Conservation (phyloP, 805 yeast species). For the Candida pseudofarinosa region DNA sequence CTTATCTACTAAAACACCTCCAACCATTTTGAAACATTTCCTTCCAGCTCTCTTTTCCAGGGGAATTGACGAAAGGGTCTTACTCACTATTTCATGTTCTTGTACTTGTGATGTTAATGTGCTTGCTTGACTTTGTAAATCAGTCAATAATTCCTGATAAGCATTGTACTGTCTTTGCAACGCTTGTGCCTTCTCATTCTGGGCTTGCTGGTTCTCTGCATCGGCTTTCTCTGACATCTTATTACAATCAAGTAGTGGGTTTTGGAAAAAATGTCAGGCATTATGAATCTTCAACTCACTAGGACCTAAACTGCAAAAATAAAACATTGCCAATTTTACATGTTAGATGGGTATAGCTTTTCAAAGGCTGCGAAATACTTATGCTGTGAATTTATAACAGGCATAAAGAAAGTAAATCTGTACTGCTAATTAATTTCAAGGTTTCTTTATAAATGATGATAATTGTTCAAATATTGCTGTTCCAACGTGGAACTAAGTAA, state of each 20-base stretch:
- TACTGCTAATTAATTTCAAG: too few species aligned
- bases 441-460: too few species aligned
- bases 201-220: constrained; percentile 12
- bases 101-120: constrained; percentile 32
- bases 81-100: constrained; percentile 40
- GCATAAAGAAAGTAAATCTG: too few species aligned
- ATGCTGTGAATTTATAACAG: too few species aligned
- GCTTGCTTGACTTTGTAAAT: constrained; percentile 36
- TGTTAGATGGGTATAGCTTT: too few species aligned
- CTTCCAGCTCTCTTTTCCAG: constrained; percentile 45
- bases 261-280: too few species aligned
- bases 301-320: not conserved
- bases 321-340: too few species aligned
- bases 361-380: too few species aligned
- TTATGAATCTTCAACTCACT: too few species aligned
- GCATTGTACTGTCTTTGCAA: constrained; percentile 40
- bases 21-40: constrained; percentile 88
- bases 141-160: constrained; percentile 35
- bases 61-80: constrained; percentile 32
- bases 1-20: constrained; percentile 85
- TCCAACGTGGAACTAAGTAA: too few species aligned
- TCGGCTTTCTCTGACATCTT: constrained; percentile 8
- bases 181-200: constrained; percentile 35
- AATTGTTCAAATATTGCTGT: too few species aligned
- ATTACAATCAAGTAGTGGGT: too few species aligned